Evolutionary conservation across 1,284 basidiomycete genomes (phyloP), one percentile per base, ranked within the genome.

Genomic region (Phlebopus sp.): DNA sequence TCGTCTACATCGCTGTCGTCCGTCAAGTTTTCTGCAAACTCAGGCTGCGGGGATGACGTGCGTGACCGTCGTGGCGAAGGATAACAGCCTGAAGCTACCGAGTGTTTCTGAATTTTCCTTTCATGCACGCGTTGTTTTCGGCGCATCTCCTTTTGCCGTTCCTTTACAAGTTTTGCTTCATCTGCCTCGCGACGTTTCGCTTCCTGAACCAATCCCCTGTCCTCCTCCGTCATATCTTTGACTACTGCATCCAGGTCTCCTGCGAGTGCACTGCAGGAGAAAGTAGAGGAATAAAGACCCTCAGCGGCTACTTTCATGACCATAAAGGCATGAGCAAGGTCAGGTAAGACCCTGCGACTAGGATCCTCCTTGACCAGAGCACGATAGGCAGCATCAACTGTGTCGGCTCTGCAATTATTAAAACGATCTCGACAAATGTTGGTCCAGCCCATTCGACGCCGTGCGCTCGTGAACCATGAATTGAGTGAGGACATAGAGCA

Each of bases 401-500:
- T 69, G 1, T 73, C 64, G 0, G 55, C 57, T 9, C 71, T 67
- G 23, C 69, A 68, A 17, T 69, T 71, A 0, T 57, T 46, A 42
- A 78, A 81, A 23, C 52, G 52, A 0, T 58, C 49, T 10, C 67
- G 72, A 0, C 70, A 69, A 0, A 81, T 50, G 0, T 50, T 31
- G 3, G 72, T 77, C 80, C 79, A 82, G 0, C 78, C 79, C 0
- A 81, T 80, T 0, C 77, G 69, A 14, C 71, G 70, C 0, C 80
- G 69, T 0, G 61, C 62, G 14, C 74, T 73, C 15, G 68, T 57
- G 38, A 82, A 81, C 80, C 79, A 81, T 0, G 62, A 58, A 30
- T 72, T 71, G 31, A 82, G 56, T 1, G 72, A 61, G 15, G 66
- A 63, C 0, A 65, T 11, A 0, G 64, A 17, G 1, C 53, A 61